Conservation (phyloP, 805 yeast species). For the Lachancea sp. region DNA sequence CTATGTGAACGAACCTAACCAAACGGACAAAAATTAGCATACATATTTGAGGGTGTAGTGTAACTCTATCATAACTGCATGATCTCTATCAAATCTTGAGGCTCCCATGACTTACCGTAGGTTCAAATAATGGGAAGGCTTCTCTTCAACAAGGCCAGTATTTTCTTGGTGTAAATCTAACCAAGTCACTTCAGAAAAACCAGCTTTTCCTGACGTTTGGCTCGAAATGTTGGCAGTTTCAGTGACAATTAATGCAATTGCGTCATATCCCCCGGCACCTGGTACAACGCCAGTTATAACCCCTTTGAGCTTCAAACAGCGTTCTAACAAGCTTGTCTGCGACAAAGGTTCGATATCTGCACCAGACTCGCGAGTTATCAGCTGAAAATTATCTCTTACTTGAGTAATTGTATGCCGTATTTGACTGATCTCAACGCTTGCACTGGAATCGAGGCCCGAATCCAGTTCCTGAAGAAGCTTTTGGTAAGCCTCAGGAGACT, state of each 20-base stretch:
- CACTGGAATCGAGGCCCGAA: slow-evolving; percentile 8
- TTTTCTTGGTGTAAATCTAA: slow-evolving; percentile 58
- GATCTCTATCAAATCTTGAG: neutral
- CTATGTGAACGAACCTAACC: neutral
- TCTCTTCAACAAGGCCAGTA: slow-evolving; percentile 49
- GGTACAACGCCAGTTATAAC: slow-evolving; percentile 96
- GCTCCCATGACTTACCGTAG: neutral
- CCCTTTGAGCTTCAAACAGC: slow-evolving; percentile 53
- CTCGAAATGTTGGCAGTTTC: slow-evolving; percentile 35
- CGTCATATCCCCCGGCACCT: slow-evolving; percentile 98
- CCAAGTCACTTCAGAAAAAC: slow-evolving; percentile 54
- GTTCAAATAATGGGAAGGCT: slow-evolving; percentile 24
- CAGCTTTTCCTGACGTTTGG: slow-evolving; percentile 23
- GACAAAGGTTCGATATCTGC: slow-evolving; percentile 84
- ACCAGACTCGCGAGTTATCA: slow-evolving; percentile 56
- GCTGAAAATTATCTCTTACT: slow-evolving; percentile 54
- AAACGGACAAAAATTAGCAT: neutral
- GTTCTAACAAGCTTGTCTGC: slow-evolving; percentile 66
- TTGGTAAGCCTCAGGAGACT: slow-evolving; percentile 35
- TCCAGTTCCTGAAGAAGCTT: slow-evolving; percentile 19
- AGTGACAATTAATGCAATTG: slow-evolving; percentile 66
- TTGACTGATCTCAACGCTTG: slow-evolving; percentile 25
- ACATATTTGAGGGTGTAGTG: neutral
- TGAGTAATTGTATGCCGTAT: slow-evolving; percentile 38
- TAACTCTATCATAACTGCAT: neutral